Percentiles rank a stretch among this genome's conserved stretches.
Conservation (phyloP, 2,329 filamentous ascomycete genomes). For the Gaeumannomyces tritici region DNA sequence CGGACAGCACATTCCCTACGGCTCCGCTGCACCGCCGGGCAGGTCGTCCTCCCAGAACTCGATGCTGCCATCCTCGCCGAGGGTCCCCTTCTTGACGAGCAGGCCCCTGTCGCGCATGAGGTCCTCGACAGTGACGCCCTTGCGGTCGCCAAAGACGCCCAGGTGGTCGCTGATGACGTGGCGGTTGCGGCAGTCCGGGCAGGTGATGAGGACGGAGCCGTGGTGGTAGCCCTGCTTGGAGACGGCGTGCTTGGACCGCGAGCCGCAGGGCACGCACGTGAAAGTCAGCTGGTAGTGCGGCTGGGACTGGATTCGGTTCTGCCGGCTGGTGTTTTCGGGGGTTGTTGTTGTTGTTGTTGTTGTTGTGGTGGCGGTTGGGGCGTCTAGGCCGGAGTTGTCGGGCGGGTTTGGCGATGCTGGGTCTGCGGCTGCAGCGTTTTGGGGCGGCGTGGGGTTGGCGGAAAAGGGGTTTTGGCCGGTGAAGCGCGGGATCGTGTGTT, state of each 20-base stretch:
- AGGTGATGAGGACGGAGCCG: conserved; percentile 81
- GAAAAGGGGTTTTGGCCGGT: conserved; percentile 14
- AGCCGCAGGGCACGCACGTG: conserved; percentile 79
- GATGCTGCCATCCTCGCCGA: conserved; percentile 72
- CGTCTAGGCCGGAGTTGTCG: not conserved
- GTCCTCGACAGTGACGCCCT: conserved; percentile 60
- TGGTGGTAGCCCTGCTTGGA: conserved; percentile 93
- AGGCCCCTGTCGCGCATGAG: conserved; percentile 68
- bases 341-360: not conserved
- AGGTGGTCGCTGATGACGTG: conserved; percentile 92
- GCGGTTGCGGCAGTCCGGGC: conserved; percentile 74
- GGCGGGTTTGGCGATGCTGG: not conserved
- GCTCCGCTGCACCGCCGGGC: conserved; percentile 7
- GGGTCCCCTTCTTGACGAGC: conserved; percentile 59
- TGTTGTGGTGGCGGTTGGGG: too few species aligned
- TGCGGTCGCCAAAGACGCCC: conserved; percentile 62
- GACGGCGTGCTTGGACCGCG: conserved; percentile 73
- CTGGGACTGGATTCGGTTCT: conserved; percentile 22
- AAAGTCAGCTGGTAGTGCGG: conserved; percentile 84
- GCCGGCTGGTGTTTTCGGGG: conserved; percentile 1
- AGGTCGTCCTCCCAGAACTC: conserved; percentile 75
- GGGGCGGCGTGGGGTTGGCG: conserved; percentile 22
- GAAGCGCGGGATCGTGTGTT: conserved; percentile 19
- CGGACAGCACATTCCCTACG: not conserved
- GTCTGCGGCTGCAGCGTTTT: conserved; percentile 23